A percentile compares a stretch with the other conserved stretches of the same genome.
Conservation (phyloP, 2,329 filamentous ascomycete genomes). For the Orbilia javanica region DNA sequence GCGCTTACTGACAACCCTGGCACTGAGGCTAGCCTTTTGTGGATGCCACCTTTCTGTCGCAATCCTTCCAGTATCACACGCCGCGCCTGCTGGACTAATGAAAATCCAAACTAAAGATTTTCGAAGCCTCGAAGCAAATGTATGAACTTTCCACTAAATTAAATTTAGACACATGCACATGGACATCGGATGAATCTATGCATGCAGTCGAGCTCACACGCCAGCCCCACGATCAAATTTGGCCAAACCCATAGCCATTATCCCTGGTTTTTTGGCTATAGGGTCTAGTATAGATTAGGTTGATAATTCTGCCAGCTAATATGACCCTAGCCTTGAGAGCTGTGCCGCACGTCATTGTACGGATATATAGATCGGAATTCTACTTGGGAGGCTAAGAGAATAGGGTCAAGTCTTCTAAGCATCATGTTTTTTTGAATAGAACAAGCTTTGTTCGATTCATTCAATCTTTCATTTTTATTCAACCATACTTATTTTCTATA, state of each 20-base stretch:
- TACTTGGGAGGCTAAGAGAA: not conserved
- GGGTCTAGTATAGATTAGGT: too few species aligned
- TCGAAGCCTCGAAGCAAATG: not conserved
- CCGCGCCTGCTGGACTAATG: not conserved
- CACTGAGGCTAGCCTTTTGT: not conserved
- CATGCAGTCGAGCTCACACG: not conserved
- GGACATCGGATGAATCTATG: not conserved
- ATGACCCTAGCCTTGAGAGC: not conserved
- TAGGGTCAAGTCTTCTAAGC: not conserved
- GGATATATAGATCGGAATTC: not conserved
- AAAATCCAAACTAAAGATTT: not conserved
- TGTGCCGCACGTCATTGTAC: not conserved
- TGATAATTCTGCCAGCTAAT: not conserved
- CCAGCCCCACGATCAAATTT: not conserved
- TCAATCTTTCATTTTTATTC: not conserved
- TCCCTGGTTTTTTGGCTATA: not conserved
- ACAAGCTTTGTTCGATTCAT: not conserved
- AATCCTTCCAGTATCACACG: not conserved
- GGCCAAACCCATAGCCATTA: not conserved
- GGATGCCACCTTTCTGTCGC: not conserved
- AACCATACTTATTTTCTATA: not conserved
- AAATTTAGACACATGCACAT: not conserved
- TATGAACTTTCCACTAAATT: not conserved
- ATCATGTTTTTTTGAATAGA: too few species aligned
- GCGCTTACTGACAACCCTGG: not conserved